Evolutionary conservation across 2,329 filamentous ascomycete species (phyloP).

Genomic region (Podosphaera leucotricha): DNA sequence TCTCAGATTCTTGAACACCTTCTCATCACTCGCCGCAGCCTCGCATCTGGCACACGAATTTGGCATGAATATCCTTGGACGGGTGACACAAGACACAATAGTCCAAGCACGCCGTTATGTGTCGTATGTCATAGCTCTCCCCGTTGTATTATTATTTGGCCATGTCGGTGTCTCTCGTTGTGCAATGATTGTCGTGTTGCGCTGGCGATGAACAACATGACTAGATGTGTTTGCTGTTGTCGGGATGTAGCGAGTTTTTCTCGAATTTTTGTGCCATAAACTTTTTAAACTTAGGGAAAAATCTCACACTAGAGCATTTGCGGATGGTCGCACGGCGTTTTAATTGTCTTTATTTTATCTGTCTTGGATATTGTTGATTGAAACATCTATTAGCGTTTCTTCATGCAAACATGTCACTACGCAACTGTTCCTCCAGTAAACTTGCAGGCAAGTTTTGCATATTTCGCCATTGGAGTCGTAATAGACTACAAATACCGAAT

Average conservation of each 20-base stretch:
- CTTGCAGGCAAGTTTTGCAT: no score
- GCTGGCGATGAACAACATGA: slow-evolving; percentile 90
- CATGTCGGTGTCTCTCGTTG: slow-evolving; percentile 77
- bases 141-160: slow-evolving; percentile 82
- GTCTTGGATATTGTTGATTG: not conserved
- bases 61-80: slow-evolving; percentile 30
- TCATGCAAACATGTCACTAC: not conserved
- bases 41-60: slow-evolving; percentile 5
- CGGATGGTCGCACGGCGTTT: no score
- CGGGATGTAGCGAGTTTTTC: slow-evolving; percentile 76
- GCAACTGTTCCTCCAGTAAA: no score
- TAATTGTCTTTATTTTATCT: not conserved
- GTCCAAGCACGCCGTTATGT: slow-evolving; percentile 56
- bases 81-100: slow-evolving; percentile 48
- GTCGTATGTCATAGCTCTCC: slow-evolving; percentile 81
- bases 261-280: slow-evolving; percentile 62
- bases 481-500: no score
- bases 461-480: no score
- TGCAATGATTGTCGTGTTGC: slow-evolving; percentile 91
- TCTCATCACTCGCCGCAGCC: slow-evolving; percentile 20
- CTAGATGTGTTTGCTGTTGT: slow-evolving; percentile 85
- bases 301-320: no score
- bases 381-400: not conserved
- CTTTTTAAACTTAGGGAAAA: no score
- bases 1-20: slow-evolving; percentile 36